Conservation (phyloP, 768 basidiomycete genomes). For the Tephrocybe sp. region DNA sequence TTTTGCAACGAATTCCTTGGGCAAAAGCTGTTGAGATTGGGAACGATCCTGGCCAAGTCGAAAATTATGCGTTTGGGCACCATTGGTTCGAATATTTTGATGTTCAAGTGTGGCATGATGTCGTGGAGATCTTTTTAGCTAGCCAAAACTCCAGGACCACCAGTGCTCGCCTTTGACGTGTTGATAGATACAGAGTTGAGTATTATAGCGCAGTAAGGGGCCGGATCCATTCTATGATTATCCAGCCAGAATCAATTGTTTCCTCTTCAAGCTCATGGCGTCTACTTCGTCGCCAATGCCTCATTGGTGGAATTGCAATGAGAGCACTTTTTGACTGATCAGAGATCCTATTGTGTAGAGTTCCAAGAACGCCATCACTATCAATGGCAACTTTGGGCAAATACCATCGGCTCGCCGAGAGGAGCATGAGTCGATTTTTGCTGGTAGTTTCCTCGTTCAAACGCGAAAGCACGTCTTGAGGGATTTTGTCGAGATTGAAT, state of each 20-base stretch:
- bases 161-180: slow-evolving; percentile 7
- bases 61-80: slow-evolving; percentile 38
- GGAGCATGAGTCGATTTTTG: slow-evolving; percentile 28
- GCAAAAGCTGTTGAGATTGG: slow-evolving; percentile 34
- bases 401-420: slow-evolving; percentile 42
- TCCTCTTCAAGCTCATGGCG: neutral
- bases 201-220: slow-evolving; percentile 30
- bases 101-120: slow-evolving; percentile 36
- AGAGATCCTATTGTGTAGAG: slow-evolving; percentile 18
- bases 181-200: neutral
- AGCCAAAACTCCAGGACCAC: neutral
- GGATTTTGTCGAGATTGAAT: slow-evolving; percentile 44
- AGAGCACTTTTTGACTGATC: slow-evolving; percentile 1
- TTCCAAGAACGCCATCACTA: slow-evolving; percentile 4
- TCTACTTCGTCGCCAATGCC: neutral
- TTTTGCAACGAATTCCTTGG: slow-evolving; percentile 35
- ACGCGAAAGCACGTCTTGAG: slow-evolving; percentile 29
- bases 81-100: slow-evolving; percentile 48
- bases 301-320: neutral
- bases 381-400: slow-evolving; percentile 43
- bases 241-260: slow-evolving; percentile 34
- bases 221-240: slow-evolving; percentile 40
- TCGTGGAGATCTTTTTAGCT: slow-evolving; percentile 33
- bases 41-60: slow-evolving; percentile 29
- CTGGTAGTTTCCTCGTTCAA: slow-evolving; percentile 20